Conservation (phyloP, 1,284 basidiomycete genomes). For the Ganoderma meredithae region DNA sequence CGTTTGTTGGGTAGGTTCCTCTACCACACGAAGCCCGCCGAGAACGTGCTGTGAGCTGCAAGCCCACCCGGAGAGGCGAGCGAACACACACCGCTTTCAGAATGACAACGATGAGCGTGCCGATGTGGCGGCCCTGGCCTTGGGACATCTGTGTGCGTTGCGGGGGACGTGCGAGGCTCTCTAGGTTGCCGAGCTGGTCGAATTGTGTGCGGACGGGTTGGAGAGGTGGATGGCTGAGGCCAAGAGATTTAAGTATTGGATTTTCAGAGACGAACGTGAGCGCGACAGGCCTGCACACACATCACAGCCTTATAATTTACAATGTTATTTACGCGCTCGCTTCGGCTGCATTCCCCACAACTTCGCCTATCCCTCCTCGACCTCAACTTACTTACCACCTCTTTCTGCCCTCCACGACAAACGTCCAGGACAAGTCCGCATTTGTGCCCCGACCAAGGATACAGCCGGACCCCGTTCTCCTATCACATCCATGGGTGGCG, state of each 20-base stretch:
- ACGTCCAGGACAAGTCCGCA: background rate
- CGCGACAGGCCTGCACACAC: constrained; percentile 17
- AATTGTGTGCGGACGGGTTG: constrained; percentile 8
- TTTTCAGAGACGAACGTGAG: constrained; percentile 22
- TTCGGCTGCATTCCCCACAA: constrained; percentile 17
- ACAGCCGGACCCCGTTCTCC: constrained; percentile 3
- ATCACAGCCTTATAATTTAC: constrained; percentile 25
- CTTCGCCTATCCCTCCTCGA: background rate
- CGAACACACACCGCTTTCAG: constrained; percentile 86
- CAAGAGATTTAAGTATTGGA: constrained; percentile 21
- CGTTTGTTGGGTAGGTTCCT: constrained; percentile 93
- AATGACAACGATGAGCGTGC: constrained; percentile 94
- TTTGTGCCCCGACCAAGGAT: background rate
- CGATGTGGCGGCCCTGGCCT: constrained; percentile 67
- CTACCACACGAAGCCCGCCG: constrained; percentile 48
- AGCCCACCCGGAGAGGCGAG: constrained; percentile 23
- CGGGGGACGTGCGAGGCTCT: constrained; percentile 8
- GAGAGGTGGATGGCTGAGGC: constrained; percentile 5
- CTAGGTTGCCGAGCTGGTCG: constrained; percentile 13
- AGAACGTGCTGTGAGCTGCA: constrained; percentile 3
- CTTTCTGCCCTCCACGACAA: background rate
- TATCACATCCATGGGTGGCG: background rate
- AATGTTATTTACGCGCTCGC: constrained; percentile 18
- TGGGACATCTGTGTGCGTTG: constrained; percentile 31
- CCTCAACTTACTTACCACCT: background rate